A percentile compares a stretch with the other conserved stretches of the same genome.
Evolutionary conservation across 2,329 filamentous ascomycete species (phyloP).

Genomic region (Epichloe uncinata): DNA sequence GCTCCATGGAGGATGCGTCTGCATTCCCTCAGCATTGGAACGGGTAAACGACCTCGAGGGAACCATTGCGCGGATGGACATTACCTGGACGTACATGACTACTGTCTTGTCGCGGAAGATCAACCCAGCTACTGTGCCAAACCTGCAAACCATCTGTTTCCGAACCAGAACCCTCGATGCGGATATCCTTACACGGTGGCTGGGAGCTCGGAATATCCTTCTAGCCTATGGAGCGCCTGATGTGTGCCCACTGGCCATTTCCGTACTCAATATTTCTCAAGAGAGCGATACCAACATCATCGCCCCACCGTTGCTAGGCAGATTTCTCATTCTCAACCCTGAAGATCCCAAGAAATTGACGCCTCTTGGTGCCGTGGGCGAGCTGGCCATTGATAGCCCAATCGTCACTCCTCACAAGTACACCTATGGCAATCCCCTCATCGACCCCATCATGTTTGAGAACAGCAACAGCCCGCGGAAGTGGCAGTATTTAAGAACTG

Average conservation of each 20-base stretch:
- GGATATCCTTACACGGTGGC: conserved; percentile 34
- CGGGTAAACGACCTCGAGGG: conserved; percentile 35
- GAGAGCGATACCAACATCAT: conserved; percentile 28
- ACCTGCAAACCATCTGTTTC: conserved; percentile 29
- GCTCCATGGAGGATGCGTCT: conserved; percentile 44
- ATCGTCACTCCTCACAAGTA: conserved; percentile 23
- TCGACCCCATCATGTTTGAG: conserved; percentile 13
- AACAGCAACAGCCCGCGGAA: conserved; percentile 12
- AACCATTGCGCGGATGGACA: conserved; percentile 35
- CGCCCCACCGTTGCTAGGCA: conserved; percentile 33
- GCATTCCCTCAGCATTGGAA: conserved; percentile 39
- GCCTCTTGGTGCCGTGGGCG: conserved; percentile 41
- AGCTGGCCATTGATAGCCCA: conserved; percentile 45
- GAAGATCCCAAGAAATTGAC: conserved; percentile 36
- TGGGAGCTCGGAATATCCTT: conserved; percentile 30
- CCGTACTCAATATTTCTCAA: conserved; percentile 29
- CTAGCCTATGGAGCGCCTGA: conserved; percentile 39
- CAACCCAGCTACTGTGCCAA: conserved; percentile 22
- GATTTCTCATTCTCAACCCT: conserved; percentile 39
- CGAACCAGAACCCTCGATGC: conserved; percentile 36
- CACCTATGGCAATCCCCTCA: conserved; percentile 16
- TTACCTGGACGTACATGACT: conserved; percentile 42
- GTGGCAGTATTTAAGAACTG: conserved; percentile 34
- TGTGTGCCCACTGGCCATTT: conserved; percentile 37
- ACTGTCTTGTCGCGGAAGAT: conserved; percentile 41